These are phyloP conservation scores for Nakazawaea holstii DNA, from an alignment of 805 yeast genomes.

Conservation along the genomic window DNA sequence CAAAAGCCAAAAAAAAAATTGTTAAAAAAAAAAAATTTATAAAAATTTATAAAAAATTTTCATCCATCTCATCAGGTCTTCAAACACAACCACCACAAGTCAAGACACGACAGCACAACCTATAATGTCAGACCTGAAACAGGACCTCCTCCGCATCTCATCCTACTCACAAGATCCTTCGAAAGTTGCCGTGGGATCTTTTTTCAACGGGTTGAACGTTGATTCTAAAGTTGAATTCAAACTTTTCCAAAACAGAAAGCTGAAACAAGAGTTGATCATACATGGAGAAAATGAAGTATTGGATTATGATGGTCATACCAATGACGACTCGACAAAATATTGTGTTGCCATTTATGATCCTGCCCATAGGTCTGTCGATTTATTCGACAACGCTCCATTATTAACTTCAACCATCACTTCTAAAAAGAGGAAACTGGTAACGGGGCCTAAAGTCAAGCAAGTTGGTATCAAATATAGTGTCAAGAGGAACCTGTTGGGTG, in stretches of 20 bases:
- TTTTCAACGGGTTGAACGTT: constrained; percentile 70
- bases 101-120: too few relatives aligned
- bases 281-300: constrained; percentile 77
- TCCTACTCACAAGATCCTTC: constrained; percentile 37
- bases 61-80: constrained; percentile 7
- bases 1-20: background rate
- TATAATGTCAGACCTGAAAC: constrained; percentile 9
- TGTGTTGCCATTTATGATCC: constrained; percentile 78
- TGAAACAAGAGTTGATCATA: constrained; percentile 38
- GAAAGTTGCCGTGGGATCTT: constrained; percentile 57
- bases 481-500: constrained; percentile 84
- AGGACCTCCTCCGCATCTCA: constrained; percentile 29
- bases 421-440: constrained; percentile 46
- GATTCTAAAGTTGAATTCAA: constrained; percentile 58
- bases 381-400: constrained; percentile 57
- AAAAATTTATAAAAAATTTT: background rate
- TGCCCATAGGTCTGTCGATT: constrained; percentile 52
- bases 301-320: constrained; percentile 61
- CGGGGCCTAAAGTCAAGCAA: constrained; percentile 61
- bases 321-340: constrained; percentile 39
- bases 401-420: constrained; percentile 60
- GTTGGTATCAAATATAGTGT: constrained; percentile 41
- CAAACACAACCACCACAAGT: too few relatives aligned
- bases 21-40: background rate
- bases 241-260: constrained; percentile 46